phyloP scores from a whole-genome alignment of 2,329 filamentous ascomycete genomes.

The Monosporascus sp. region DNA sequence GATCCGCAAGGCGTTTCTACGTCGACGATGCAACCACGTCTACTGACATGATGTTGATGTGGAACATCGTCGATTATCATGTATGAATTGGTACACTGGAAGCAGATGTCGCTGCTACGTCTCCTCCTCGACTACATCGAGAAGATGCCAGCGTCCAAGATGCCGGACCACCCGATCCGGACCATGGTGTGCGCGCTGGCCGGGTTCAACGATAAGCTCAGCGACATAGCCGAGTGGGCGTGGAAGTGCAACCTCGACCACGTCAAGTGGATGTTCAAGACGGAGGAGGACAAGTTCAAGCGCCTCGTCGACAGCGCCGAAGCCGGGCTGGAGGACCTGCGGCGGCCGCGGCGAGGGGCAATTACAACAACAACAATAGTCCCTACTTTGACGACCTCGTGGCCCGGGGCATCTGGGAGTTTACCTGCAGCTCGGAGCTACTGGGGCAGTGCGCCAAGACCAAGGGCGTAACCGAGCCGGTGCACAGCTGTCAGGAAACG shows the following conservation, averaged over 20 bases:
- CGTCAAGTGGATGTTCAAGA: neutral
- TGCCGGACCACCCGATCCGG: neutral
- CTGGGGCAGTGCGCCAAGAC: neutral
- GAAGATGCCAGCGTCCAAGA: neutral
- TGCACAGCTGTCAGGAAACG: neutral
- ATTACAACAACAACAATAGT: no score
- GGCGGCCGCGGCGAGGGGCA: neutral
- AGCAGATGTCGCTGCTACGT: neutral
- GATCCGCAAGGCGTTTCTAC: slow-evolving; percentile 4
- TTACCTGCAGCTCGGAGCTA: neutral
- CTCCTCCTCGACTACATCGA: neutral
- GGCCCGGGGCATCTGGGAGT: neutral
- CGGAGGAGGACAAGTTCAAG: neutral
- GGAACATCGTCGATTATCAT: slow-evolving; percentile 3
- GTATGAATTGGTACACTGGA: slow-evolving; percentile 1
- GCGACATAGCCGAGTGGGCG: neutral
- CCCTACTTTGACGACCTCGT: neutral
- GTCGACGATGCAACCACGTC: slow-evolving; percentile 1
- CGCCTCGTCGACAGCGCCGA: neutral
- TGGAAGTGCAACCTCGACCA: neutral
- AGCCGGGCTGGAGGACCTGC: neutral
- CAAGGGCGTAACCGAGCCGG: neutral
- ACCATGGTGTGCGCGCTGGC: no score
- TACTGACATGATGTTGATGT: slow-evolving; percentile 1
- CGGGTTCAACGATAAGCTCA: neutral